Percentiles rank a stretch among this genome's conserved stretches.
Evolutionary conservation across 768 basidiomycete species (phyloP).

Genomic region (Tylopilus rubrobrunneus): DNA sequence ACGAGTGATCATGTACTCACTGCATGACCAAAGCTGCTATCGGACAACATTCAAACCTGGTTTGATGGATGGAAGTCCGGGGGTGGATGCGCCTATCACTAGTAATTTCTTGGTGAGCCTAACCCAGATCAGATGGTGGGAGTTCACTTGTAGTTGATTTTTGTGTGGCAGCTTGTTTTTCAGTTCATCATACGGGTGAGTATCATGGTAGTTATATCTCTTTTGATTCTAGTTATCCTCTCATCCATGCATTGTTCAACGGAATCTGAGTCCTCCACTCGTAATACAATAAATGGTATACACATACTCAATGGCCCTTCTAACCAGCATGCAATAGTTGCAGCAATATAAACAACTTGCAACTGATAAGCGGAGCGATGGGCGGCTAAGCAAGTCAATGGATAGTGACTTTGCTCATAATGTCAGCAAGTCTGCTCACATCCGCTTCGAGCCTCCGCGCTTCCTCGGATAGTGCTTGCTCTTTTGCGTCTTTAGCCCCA

Average conservation of each 20-base stretch:
- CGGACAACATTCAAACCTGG: conserved; percentile 10
- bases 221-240: not conserved
- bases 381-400: conserved; percentile 20
- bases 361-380: not conserved
- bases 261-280: not conserved
- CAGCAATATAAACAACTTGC: not conserved
- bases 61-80: conserved; percentile 1
- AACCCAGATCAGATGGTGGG: too few species aligned
- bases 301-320: conserved; percentile 1
- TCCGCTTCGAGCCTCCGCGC: conserved; percentile 30
- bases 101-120: not conserved
- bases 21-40: conserved; percentile 26
- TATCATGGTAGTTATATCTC: not conserved
- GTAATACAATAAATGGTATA: conserved; percentile 25
- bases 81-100: not conserved
- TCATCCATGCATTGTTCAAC: not conserved
- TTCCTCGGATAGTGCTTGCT: conserved; percentile 21
- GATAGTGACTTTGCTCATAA: conserved; percentile 63
- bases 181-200: not conserved
- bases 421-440: conserved; percentile 59
- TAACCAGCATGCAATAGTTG: not conserved
- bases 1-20: conserved; percentile 30
- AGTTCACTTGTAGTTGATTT: not conserved
- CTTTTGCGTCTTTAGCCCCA: conserved; percentile 21
- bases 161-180: not conserved